Conservation (phyloP, 2,329 filamentous ascomycete genomes). For the Kalmusia sp. region DNA sequence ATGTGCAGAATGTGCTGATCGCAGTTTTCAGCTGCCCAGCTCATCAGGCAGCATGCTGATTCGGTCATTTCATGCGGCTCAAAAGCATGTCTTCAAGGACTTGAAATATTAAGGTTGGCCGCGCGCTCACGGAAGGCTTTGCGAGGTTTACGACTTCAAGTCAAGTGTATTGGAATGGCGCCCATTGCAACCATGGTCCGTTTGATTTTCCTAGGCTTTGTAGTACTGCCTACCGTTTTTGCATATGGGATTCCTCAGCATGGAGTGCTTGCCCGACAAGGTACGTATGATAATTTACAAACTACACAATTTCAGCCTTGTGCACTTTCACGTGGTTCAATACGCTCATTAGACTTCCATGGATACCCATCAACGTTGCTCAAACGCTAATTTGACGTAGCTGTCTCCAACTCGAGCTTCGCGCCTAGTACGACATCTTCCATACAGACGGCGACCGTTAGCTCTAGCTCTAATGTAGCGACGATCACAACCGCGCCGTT, state of each 20-base stretch:
- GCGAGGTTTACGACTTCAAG: too few relatives aligned
- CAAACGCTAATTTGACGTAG: too few relatives aligned
- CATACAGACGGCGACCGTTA: background rate
- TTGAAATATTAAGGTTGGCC: background rate
- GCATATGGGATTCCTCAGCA: slow-evolving; percentile 8
- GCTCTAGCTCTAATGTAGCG: background rate
- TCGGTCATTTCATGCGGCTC: background rate
- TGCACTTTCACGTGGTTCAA: too few relatives aligned
- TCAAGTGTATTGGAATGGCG: background rate
- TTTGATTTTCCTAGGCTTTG: background rate
- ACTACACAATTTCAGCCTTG: too few relatives aligned
- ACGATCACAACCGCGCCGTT: slow-evolving; percentile 6
- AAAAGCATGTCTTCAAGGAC: background rate
- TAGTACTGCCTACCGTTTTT: background rate
- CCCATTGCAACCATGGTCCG: background rate
- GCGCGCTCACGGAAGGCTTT: too few relatives aligned
- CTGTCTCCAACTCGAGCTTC: slow-evolving; percentile 6
- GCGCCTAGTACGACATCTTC: background rate
- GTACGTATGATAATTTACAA: background rate
- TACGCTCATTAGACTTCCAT: too few relatives aligned
- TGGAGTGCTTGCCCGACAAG: slow-evolving; percentile 6
- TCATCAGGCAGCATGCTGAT: background rate
- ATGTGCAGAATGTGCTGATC: background rate
- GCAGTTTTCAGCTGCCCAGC: background rate
- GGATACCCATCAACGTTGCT: too few relatives aligned